phyloP scores from a whole-genome alignment of 495 filamentous ascomycete genomes.

The Penicillium macrosclerotiorum region DNA sequence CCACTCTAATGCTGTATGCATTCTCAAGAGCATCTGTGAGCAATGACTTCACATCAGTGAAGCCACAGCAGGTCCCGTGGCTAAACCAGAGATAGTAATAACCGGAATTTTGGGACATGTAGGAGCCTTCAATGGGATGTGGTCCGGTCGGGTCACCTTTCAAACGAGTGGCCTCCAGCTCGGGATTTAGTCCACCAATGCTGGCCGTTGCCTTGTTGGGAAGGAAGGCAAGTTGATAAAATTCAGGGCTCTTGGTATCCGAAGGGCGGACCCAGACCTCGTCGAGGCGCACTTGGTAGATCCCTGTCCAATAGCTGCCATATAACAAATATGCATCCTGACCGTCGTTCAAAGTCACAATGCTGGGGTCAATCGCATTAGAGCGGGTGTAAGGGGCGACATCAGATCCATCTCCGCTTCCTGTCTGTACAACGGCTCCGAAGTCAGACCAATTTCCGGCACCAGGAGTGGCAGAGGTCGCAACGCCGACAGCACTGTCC shows the following conservation, averaged over 20 bases:
- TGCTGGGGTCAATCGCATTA: conserved; percentile 72
- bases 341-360: conserved; percentile 46
- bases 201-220: too few species aligned
- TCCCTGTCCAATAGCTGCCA: conserved; percentile 70
- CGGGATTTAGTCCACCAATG: too few species aligned
- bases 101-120: conserved; percentile 50
- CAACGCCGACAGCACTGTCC: conserved; percentile 68
- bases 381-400: conserved; percentile 51
- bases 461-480: conserved; percentile 61
- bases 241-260: too few species aligned
- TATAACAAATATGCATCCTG: conserved; percentile 60
- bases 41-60: conserved; percentile 38
- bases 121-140: conserved; percentile 47
- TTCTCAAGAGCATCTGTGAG: conserved; percentile 61
- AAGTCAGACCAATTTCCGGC: conserved; percentile 56
- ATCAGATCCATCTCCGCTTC: conserved; percentile 39
- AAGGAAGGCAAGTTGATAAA: too few species aligned
- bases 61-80: conserved; percentile 66
- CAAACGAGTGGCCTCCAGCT: too few species aligned
- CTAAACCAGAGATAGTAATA: conserved; percentile 76
- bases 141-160: conserved; percentile 36
- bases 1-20: conserved; percentile 52
- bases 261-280: too few species aligned
- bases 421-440: conserved; percentile 42
- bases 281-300: conserved; percentile 61